These are phyloP conservation scores for Mycena alexandri DNA, from an alignment of 768 basidiomycete genomes.

Conservation along the genomic window DNA sequence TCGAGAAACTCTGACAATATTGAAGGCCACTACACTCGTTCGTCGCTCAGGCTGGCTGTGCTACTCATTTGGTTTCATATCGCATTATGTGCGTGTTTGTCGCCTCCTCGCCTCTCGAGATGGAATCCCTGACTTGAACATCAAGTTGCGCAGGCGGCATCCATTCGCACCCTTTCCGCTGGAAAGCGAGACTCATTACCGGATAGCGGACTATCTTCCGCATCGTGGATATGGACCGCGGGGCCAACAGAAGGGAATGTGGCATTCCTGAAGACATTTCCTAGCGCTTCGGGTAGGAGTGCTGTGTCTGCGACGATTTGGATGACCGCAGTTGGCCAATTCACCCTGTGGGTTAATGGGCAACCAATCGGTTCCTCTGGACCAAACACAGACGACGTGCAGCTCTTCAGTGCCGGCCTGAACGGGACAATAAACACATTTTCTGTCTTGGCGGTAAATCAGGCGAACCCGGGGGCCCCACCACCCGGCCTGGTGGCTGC, in stretches of 20 bases:
- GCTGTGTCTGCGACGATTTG: constrained; percentile 12
- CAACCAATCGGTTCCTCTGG: constrained; percentile 21
- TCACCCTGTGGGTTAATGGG: constrained; percentile 31
- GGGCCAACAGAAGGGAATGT: constrained; percentile 14
- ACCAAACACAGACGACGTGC: neutral
- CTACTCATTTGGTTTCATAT: no score
- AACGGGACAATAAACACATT: constrained; percentile 18
- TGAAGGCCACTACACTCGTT: no score
- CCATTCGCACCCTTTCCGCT: no score
- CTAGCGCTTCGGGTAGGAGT: constrained; percentile 4
- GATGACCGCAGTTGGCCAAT: constrained; percentile 18
- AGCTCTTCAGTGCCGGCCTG: constrained; percentile 1
- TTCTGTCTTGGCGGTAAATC: constrained; percentile 10
- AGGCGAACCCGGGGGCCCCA: neutral
- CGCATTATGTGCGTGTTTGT: no score
- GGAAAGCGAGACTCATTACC: constrained; percentile 3
- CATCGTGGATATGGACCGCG: constrained; percentile 35
- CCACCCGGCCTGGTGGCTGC: constrained; percentile 22
- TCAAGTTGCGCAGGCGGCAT: no score
- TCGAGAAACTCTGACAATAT: no score
- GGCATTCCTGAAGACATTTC: constrained; percentile 25
- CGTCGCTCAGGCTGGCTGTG: no score
- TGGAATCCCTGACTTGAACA: no score
- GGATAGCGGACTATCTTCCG: constrained; percentile 13
- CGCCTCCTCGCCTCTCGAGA: no score